A percentile compares a stretch with the other conserved stretches of the same genome.
Conservation (phyloP, 148 eudicot species). For the Rhododendron mucronatum region DNA sequence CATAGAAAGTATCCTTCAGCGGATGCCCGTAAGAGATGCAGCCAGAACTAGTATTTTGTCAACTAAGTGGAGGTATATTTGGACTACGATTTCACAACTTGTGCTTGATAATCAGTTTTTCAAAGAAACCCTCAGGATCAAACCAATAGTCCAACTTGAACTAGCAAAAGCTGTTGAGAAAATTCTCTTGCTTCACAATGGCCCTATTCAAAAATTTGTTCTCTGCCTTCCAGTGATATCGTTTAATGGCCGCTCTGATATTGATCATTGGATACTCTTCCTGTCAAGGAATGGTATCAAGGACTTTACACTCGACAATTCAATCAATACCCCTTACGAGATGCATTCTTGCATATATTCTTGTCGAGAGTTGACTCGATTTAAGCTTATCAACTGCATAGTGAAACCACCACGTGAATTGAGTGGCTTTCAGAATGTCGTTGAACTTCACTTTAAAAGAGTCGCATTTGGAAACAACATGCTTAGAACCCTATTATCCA, state of each 20-base stretch:
- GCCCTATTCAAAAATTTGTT: background rate
- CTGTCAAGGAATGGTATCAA: slow-evolving; percentile 1
- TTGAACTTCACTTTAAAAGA: background rate
- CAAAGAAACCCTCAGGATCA: background rate
- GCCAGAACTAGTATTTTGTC: slow-evolving; percentile 1
- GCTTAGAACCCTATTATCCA: background rate
- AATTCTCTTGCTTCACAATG: background rate
- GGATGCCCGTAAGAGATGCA: background rate
- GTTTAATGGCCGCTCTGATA: background rate
- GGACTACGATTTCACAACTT: background rate
- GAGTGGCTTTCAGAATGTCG: background rate
- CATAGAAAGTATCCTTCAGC: background rate
- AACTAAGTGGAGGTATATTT: background rate
- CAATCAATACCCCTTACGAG: background rate
- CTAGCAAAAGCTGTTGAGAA: background rate
- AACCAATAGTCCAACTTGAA: background rate
- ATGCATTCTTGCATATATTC: slow-evolving; percentile 1
- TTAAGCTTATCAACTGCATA: background rate
- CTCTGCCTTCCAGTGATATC: background rate
- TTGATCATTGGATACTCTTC: background rate
- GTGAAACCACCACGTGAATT: background rate
- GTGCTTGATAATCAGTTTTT: background rate
- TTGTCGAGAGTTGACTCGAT: background rate
- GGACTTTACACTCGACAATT: background rate
- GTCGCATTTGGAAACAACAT: background rate